Evolutionary conservation across 768 basidiomycete species (phyloP), one percentile per base, ranked within the genome.

Genomic region (Kwoniella sp.): DNA sequence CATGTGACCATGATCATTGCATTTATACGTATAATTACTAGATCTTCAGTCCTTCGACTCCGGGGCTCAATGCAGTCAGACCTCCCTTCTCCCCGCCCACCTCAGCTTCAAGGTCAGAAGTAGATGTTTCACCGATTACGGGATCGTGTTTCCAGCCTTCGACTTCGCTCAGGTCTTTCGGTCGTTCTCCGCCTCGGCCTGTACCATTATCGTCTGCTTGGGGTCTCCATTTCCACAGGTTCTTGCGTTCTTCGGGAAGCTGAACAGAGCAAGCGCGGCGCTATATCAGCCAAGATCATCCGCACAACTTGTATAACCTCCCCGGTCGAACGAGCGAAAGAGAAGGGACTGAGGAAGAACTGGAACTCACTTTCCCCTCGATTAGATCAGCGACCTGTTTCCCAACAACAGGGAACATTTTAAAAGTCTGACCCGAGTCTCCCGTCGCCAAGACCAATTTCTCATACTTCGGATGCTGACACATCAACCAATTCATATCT

Each of bases 401-500:
- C 0, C 77, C 77, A 7, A 76, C 73, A 9, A 64, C 58, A 2
- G 77, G 77, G 1, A 78, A 57, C 30, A 71, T 72, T 51, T 74
- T 69, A 67, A 78, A 78, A 0, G 69, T 65, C 55, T 78, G 74
- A 17, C 66, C 72, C 22, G 37, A 57, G 58, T 78, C 72, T 1
- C 77, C 74, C 6, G 74, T 71, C 0, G 77, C 77, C 17, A 78
- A 62, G 30, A 68, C 69, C 33, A 78, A 49, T 1, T 65, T 63
- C 1, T 61, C 51, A 51, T 58, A 69, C 19, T 58, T 54, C 19
- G 77, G 75, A 59, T 78, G 68, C 49, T 78, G 70, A 33, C 64
- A 67, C 33, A 78, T 61, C 12, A 78, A 50, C 75, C 73, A 75
- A 17, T 74, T 64, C 0, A 68, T 72, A 48, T 78, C 77, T 19